Percentiles rank a stretch among this genome's conserved stretches.
phyloP scores from a whole-genome alignment of 176 grass and related monocot genomes.

The Pontederia paniculata region DNA sequence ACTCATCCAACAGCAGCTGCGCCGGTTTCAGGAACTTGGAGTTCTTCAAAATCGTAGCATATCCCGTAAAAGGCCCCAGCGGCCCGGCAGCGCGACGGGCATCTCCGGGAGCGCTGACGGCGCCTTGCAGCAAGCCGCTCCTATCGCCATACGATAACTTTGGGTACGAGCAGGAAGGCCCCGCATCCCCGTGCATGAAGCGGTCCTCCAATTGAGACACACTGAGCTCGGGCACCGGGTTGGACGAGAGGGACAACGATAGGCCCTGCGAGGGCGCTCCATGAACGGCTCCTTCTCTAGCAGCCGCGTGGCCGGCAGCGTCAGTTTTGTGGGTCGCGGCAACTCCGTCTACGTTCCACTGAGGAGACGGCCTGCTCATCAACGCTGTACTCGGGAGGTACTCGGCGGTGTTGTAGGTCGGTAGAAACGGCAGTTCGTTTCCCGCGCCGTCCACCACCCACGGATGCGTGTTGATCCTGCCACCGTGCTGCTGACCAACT shows the following conservation, averaged over 20 bases:
- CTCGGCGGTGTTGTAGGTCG: neutral
- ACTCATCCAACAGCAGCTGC: conserved; percentile 43
- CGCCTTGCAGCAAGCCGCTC: neutral
- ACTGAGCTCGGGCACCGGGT: neutral
- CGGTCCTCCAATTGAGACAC: neutral
- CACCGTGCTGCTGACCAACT: neutral
- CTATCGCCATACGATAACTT: neutral
- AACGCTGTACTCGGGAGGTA: neutral
- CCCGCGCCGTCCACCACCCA: neutral
- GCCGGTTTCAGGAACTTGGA: conserved; percentile 40
- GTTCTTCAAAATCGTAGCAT: conserved; percentile 30
- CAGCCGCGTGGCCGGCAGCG: neutral
- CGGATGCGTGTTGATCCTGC: neutral
- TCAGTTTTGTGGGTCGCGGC: neutral
- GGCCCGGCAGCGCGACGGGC: conserved; percentile 14
- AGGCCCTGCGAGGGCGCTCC: neutral
- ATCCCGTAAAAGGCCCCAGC: conserved; percentile 45
- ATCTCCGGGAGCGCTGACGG: conserved; percentile 6
- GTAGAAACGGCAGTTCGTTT: neutral
- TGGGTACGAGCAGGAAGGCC: neutral
- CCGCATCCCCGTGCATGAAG: neutral
- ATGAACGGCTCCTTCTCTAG: neutral
- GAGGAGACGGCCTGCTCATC: neutral
- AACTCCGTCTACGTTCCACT: neutral
- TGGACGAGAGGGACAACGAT: neutral